These are phyloP conservation scores for Kwoniella newhampshirensis DNA, from an alignment of 768 basidiomycete species.

Conservation along the genomic window DNA sequence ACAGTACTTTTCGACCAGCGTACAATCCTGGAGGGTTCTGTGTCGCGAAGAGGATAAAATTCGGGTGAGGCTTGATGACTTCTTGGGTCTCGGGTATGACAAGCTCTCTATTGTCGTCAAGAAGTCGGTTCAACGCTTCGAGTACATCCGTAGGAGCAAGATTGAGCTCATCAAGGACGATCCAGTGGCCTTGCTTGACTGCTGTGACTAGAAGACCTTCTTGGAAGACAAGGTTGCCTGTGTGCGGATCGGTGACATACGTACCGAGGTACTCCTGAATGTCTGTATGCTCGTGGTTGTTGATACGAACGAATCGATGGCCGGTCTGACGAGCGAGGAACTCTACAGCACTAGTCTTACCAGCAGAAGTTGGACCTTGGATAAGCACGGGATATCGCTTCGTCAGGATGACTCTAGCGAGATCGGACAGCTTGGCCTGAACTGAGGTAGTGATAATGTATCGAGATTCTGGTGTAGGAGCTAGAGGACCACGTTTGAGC, in stretches of 20 bases:
- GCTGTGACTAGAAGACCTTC: constrained; percentile 93
- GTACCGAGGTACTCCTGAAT: constrained; percentile 98
- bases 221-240: constrained; percentile 91
- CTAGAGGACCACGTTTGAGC: constrained; percentile 72
- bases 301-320: constrained; percentile 94
- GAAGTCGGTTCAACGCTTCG: constrained; percentile 90
- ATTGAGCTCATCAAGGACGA: constrained; percentile 96
- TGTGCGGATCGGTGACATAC: constrained; percentile 85
- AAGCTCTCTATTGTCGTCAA: constrained; percentile 96
- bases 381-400: constrained; percentile 90
- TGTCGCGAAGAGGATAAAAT: constrained; percentile 97
- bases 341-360: constrained; percentile 95
- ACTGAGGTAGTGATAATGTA: constrained; percentile 97
- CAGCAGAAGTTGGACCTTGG: constrained; percentile 95
- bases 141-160: constrained; percentile 96
- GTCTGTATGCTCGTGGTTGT: constrained; percentile 99
- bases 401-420: constrained; percentile 86
- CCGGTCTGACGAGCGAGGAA: constrained; percentile 90
- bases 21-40: constrained; percentile 97
- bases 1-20: constrained; percentile 89
- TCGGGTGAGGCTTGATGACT: constrained; percentile 84
- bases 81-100: constrained; percentile 95
- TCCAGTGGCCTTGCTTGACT: constrained; percentile 89
- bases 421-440: constrained; percentile 84
- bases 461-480: constrained; percentile 63